Base-by-base conservation (phyloP, 176 grass and related monocot species). In the Neostapfia colusana region DNA sequence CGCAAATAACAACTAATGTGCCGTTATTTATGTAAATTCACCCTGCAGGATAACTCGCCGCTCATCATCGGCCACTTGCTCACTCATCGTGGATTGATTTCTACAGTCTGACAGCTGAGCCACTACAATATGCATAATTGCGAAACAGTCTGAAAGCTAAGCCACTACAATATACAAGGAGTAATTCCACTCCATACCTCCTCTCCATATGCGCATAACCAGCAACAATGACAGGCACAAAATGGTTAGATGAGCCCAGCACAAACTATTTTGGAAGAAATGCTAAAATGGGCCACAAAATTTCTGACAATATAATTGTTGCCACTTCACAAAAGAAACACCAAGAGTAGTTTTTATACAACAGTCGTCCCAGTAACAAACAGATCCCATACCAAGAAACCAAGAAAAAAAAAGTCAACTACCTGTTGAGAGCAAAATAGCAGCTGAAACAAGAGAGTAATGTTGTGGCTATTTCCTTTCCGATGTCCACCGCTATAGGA, bases 281-380 rank as follows among this genome's bases (percentile, higher is more conserved):
- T 20, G 10, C 8, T 48, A 13, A 48, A 48, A 48, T 48, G 14
- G 45, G 43, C 9, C 15, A 5, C 16, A 5, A 13, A 63, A 40
- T 14, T 8, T 71, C 20, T 12, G 6, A 50, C 42, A 25, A 50
- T 63, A 13, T 73, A 14, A 65, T 67, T 23, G 5, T 62, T 61
- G 13, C 28, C 63, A 20, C 35, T 64, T 12, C 13, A 76, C 53
- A 37, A 76, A 77, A 40, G 26, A 71, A 26, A 31, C 18, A 71
- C 31, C 14, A 65, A 70, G 8, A 65, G 64, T 58, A 72, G 27
- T 70, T 81, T 81, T 85, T 54, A 77, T 64, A 87, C 85, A 86
- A 56, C 37, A 72, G 1, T 39, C 9, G n/a, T 69, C 79, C 49
- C 66, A 45, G 5, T 72, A 54, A 70, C 38, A 57, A 48, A 12